Base-by-base conservation (phyloP, 306 rosid species). In the Quercus aquifolioides region DNA sequence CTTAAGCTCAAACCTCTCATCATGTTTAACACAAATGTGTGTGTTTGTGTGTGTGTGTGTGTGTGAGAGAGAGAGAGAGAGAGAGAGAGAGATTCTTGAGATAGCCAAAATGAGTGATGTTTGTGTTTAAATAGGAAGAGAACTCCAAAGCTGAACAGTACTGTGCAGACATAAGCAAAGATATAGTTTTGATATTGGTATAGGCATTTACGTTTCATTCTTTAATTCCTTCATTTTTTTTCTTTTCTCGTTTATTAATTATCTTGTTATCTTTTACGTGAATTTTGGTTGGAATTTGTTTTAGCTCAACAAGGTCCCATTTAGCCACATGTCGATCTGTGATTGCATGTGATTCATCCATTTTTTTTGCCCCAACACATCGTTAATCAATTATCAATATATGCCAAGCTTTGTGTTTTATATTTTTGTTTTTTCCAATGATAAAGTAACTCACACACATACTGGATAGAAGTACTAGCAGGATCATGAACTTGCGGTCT, bases 1-100 rank as follows among this genome's bases (percentile, higher is more conserved):
- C 82, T 88, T 57, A 90, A 90, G 72, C 94, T 85, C 28, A 86
- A 68, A 26, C 84, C 90, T 30, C 87, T 80, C 98, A 95, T 80
- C 98, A 95, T 95, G 76, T 88, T 92, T 74, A 77, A 76, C 67
- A 74, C 62, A 41, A 78, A 69, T 77, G 84, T 80, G 78, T 78
- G 33, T 70, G 54, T 78, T 75, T 70, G 72, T 63, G 41, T 57
- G 82, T 18, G 64, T 38, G 31, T 10, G 31, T 0, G 21, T 21
- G 56, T 52, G 84, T 78, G 76, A 79, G 69, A n/a, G 67, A 38
- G 76, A n/a, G 43, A 25, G 26, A 25, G 1, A 26, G 26, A 26
- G 26, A 26, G 2, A 26, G 26, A 26, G n/a, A 56, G 79, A 41
- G 59, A 21, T 56, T 74, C 30, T 71, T 51, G 17, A 38, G 86